Percentiles rank a stretch among this genome's conserved stretches.
Evolutionary conservation across 495 filamentous ascomycete species (phyloP).

Genomic region (Hypoxylon rickii): DNA sequence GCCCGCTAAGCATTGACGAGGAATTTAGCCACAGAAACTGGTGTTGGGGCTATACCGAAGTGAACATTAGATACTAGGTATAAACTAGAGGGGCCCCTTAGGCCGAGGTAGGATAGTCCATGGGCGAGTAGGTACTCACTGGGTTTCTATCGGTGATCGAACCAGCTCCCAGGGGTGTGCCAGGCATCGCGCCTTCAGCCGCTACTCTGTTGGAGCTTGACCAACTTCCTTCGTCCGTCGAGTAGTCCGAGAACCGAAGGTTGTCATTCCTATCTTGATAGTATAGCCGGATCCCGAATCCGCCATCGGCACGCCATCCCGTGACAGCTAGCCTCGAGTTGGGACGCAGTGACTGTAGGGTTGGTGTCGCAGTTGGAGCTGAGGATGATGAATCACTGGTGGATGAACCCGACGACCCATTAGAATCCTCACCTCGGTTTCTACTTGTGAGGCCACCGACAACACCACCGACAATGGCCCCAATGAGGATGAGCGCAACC

Average conservation of each 20-base stretch:
- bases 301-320: neutral
- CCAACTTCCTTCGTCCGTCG: slow-evolving; percentile 7
- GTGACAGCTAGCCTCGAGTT: slow-evolving; percentile 4
- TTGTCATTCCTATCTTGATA: slow-evolving; percentile 6
- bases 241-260: slow-evolving; percentile 10
- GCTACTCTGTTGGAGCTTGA: slow-evolving; percentile 2
- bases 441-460: slow-evolving; percentile 3
- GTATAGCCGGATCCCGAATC: neutral
- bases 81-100: neutral
- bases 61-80: neutral
- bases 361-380: neutral
- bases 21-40: slow-evolving; percentile 4
- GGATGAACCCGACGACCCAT: neutral
- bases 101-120: neutral
- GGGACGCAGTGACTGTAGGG: slow-evolving; percentile 1
- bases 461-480: neutral
- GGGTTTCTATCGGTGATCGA: neutral
- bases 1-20: neutral
- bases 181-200: neutral
- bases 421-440: neutral
- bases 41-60: neutral
- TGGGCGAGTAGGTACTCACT: neutral
- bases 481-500: neutral
- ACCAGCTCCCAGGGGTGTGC: slow-evolving; percentile 1
- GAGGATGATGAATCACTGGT: neutral